Percentiles rank a stretch among this genome's conserved stretches.
These are phyloP conservation scores for Rhytidiadelphus loreus DNA, from an alignment of 225 moss, liverwort and hornwort species.

Conservation along the genomic window DNA sequence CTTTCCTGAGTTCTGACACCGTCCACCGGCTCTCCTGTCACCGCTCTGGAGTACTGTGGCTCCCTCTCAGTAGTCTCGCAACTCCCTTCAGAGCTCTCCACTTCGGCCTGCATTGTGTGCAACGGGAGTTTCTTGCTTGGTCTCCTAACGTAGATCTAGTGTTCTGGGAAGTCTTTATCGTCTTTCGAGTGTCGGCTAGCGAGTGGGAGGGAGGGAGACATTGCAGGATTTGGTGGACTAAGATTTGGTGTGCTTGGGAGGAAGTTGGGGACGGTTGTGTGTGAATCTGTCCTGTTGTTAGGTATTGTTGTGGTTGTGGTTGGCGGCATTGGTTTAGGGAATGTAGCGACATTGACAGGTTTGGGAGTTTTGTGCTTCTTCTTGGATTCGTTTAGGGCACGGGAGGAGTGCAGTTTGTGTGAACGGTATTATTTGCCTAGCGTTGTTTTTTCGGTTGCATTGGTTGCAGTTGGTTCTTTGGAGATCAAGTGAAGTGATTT, in stretches of 20 bases:
- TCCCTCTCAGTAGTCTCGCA: background rate
- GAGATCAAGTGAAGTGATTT: background rate
- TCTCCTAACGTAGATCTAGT: background rate
- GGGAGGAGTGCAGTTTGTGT: background rate
- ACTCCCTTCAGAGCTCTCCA: background rate
- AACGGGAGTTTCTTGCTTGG: background rate
- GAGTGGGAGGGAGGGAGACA: background rate
- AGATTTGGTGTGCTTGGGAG: background rate
- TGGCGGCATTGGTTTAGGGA: background rate
- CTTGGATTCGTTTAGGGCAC: background rate
- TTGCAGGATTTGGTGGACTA: background rate
- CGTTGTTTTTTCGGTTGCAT: background rate
- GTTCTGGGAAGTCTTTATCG: background rate
- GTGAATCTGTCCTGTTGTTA: background rate
- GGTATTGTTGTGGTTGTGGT: background rate
- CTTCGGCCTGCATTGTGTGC: background rate
- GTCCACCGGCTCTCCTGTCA: background rate
- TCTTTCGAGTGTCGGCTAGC: background rate
- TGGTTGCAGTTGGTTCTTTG: background rate
- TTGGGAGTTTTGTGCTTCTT: background rate
- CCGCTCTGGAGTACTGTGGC: background rate
- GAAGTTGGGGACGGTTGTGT: background rate
- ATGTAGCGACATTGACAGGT: background rate
- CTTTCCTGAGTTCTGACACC: background rate
- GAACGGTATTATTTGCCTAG: background rate